Evolutionary conservation across 1,284 basidiomycete genomes (phyloP), one percentile per base, ranked within the genome.

Genomic region (Naganishia albida): DNA sequence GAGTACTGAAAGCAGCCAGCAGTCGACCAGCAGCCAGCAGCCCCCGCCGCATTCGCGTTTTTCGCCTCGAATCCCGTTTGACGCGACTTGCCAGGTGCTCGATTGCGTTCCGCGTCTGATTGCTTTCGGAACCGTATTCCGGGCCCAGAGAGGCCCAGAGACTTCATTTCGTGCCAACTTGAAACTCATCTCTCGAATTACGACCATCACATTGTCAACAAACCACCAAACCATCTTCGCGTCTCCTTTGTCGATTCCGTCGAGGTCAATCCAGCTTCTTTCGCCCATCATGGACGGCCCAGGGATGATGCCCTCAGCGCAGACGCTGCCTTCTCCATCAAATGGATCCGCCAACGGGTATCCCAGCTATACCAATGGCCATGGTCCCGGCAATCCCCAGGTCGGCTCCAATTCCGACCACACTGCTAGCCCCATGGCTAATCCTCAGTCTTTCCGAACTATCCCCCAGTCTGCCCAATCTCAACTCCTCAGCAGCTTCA

Each of bases 251-350:
- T 40, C 34, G 46, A 49, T 7, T 39, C 34, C 25, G 56, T 39
- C 30, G 25, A 26, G 20, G 46, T 23, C n/a, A 20, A 34, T 51
- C 50, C 7, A 51, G 28, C 30, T 1, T 18, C 16, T 51, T 12
- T 28, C 25, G 7, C 7, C 23, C 56, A 59, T 15, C 25, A 60
- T 60, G 57, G 57, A 60, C 44, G 57, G 57, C 25, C 49, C 57
- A 40, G 57, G 57, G 15, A 60, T 60, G 57, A 60, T 46, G 23
- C 57, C 57, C 50, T 60, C 57, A 10, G 57, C 57, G n/a, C 57
- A 60, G 38, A 60, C 57, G 13, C 34, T 60, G 46, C 57, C 57
- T 26, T 60, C 57, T 25, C 57, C 57, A 25, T 60, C 57, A 23
- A 30, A 40, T 16, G 57, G 20, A 23, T 39, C 57, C 4, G 23